phyloP scores from a whole-genome alignment of 73 alveolate genomes.

The Paramecium sonneborni region DNA sequence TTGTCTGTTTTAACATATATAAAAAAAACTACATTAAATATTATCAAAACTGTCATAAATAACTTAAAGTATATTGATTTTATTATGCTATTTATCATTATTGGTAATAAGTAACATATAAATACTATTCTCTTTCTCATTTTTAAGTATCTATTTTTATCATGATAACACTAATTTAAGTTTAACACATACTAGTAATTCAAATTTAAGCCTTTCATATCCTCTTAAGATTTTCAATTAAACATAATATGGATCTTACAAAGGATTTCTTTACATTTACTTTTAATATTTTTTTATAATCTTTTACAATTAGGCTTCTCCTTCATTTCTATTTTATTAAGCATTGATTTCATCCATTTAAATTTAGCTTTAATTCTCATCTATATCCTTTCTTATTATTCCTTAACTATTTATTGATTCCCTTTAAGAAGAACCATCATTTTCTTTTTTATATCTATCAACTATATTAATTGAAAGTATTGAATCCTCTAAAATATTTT shows the following conservation, averaged over 20 bases:
- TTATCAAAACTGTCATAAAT: not conserved
- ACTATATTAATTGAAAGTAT: not conserved
- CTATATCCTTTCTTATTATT: not conserved
- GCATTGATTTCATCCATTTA: not conserved
- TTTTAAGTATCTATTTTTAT: not conserved
- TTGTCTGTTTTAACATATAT: not conserved
- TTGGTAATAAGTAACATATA: not conserved
- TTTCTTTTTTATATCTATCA: not conserved
- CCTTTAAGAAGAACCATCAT: not conserved
- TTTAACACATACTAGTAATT: not conserved
- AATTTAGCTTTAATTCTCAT: not conserved
- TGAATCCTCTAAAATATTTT: not conserved
- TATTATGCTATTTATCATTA: not conserved
- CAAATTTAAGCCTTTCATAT: not conserved
- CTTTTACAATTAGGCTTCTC: not conserved
- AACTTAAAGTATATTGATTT: not conserved
- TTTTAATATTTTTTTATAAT: not conserved
- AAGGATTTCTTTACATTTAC: not conserved
- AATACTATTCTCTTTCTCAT: not conserved
- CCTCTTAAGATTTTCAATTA: not conserved
- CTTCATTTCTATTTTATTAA: not conserved
- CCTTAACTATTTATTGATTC: not conserved
- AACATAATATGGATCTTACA: not conserved
- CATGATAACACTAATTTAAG: not conserved
- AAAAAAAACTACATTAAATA: not conserved